A percentile compares a stretch with the other conserved stretches of the same genome.
These are phyloP conservation scores for Scenedesmus sp. DNA, from an alignment of 163 green algal species.

Conservation along the genomic window DNA sequence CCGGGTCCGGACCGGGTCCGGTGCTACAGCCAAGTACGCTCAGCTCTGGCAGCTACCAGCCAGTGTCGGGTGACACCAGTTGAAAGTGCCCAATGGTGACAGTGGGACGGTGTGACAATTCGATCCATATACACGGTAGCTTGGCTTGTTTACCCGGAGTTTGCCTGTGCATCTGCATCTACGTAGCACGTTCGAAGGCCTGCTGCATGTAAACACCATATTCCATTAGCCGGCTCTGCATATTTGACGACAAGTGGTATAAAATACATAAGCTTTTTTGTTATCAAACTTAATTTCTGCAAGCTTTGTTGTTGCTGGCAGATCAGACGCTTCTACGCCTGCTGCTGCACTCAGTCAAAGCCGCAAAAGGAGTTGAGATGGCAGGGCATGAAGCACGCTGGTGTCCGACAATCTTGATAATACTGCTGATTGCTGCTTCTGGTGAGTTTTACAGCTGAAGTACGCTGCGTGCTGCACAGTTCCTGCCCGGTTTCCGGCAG, in stretches of 20 bases:
- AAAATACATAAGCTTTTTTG: neutral
- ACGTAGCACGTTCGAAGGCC: neutral
- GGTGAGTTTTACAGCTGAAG: neutral
- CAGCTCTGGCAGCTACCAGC: neutral
- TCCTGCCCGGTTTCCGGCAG: too few relatives aligned
- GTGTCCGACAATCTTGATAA: neutral
- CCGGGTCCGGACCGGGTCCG: neutral
- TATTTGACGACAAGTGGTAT: too few relatives aligned
- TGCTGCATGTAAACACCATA: neutral
- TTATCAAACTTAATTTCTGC: neutral
- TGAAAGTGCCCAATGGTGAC: neutral
- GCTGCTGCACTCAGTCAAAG: neutral
- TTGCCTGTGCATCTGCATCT: neutral
- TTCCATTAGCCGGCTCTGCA: too few relatives aligned
- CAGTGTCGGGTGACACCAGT: neutral
- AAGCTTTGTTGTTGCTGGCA: neutral
- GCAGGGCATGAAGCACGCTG: neutral
- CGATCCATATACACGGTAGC: neutral
- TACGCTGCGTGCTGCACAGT: neutral
- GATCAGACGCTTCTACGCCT: neutral
- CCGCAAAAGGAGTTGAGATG: neutral
- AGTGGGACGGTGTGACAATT: neutral
- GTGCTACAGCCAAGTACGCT: conserved; percentile 1
- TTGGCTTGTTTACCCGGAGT: neutral
- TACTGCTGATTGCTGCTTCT: neutral